These are phyloP conservation scores for Boletellus sp. DNA, from an alignment of 768 basidiomycete species.

Conservation along the genomic window DNA sequence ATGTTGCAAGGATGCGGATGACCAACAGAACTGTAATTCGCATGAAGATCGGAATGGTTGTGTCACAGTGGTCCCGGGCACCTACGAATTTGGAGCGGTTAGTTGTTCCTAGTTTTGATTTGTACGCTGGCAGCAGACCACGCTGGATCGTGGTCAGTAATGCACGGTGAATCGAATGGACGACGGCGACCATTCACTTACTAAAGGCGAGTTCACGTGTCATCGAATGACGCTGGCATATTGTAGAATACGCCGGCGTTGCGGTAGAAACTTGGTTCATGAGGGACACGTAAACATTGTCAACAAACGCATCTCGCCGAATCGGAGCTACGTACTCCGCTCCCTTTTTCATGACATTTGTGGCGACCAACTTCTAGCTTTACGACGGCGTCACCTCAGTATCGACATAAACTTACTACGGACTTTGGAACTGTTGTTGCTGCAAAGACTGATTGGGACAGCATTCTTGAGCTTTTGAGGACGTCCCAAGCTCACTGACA, in stretches of 20 bases:
- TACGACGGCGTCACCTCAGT: neutral
- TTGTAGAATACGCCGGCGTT: constrained; percentile 27
- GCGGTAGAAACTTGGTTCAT: too few relatives aligned
- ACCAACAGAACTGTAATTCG: constrained; percentile 50
- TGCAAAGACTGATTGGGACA: too few relatives aligned
- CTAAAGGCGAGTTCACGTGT: neutral
- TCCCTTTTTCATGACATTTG: too few relatives aligned
- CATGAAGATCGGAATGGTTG: constrained; percentile 46
- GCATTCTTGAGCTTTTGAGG: too few relatives aligned
- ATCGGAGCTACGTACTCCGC: too few relatives aligned
- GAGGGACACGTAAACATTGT: too few relatives aligned
- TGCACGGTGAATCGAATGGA: too few relatives aligned
- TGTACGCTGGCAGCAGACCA: constrained; percentile 1
- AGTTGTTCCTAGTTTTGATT: constrained; percentile 31
- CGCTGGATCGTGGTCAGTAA: constrained; percentile 29
- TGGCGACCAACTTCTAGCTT: too few relatives aligned
- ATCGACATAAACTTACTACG: neutral
- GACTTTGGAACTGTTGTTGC: too few relatives aligned
- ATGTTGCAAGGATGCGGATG: constrained; percentile 40
- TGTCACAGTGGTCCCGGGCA: constrained; percentile 41
- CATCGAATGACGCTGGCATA: neutral
- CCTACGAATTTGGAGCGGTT: constrained; percentile 41
- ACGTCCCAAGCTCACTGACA: too few relatives aligned
- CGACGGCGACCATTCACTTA: neutral
- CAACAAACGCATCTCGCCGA: too few relatives aligned